Base-by-base conservation (phyloP, 2,329 filamentous ascomycete species). In the Aspergillus vadensis region DNA sequence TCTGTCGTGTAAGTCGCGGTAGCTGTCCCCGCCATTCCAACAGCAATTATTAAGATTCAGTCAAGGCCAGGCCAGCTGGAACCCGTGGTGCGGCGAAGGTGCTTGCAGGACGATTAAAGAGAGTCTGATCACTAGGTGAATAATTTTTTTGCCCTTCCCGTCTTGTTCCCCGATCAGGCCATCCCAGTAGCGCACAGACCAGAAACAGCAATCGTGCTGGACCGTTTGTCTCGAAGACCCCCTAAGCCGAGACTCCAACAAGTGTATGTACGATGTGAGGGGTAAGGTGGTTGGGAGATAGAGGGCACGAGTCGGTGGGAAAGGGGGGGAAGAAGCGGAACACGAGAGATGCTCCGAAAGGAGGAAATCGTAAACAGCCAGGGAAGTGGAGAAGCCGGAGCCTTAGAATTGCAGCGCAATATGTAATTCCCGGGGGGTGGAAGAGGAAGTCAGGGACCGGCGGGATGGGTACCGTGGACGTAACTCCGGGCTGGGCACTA, bases 1-100 rank as follows among this genome's bases (percentile, higher is more conserved):
- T 78, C 76, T 67, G 73, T 65, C 51, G 76, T 72, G 67, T 74
- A 75, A 41, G 75, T 66, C 57, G 71, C 75, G 60, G 76, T 76
- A 61, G 75, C 70, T 62, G 76, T 70, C 59, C 75, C 76, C 72
- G 75, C 76, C 77, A 79, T 79, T 68, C 71, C 72, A 66, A 61
- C 60, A 64, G 61, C 59, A 62, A 53, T 57, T 47, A 48, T 5
- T 56, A 59, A 60, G 47, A 61, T 59, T 41, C 23, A 59, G 67
- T 60, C 56, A 67, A 69, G 66, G 70, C 69, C 73, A 76, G 72
- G 62, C 71, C 72, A 74, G 72, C 73, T 75, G 72, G 66, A 70
- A 66, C 69, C 69, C 58, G 47, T 61, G 52, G 58, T 61, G 43
- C 53, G 49, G 48, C 19, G 53, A 32, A 14, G 38, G 52, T 43